Percentiles rank a stretch among this genome's conserved stretches.
phyloP scores from a whole-genome alignment of 352 stramenopile species.

The Globisporangium camurandrum region DNA sequence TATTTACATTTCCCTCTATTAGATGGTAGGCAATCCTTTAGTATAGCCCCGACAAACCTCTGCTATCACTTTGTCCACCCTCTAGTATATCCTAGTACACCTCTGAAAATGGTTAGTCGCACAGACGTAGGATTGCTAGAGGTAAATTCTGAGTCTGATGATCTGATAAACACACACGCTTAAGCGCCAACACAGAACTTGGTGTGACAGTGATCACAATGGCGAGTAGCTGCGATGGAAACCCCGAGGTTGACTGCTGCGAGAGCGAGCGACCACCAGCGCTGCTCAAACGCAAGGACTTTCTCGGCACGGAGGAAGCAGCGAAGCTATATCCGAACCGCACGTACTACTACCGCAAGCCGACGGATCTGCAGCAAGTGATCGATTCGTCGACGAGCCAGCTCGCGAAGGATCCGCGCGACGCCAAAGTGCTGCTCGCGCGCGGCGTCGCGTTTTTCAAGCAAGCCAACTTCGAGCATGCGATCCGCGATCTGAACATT shows the following conservation, averaged over 20 bases:
- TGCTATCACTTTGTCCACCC: no score
- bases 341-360: constrained; percentile 75
- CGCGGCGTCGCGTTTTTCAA: constrained; percentile 77
- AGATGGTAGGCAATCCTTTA: no score
- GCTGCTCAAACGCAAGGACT: constrained; percentile 75
- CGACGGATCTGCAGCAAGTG: constrained; percentile 61
- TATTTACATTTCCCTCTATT: no score
- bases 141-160: no score
- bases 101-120: background rate
- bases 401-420: constrained; percentile 45
- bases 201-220: constrained; percentile 11
- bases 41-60: no score
- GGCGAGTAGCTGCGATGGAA: constrained; percentile 13
- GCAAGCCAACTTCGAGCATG: constrained; percentile 43
- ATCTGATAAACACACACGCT: no score
- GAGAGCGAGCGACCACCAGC: constrained; percentile 22
- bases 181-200: no score
- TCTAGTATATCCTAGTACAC: no score
- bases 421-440: constrained; percentile 62
- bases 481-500: constrained; percentile 47
- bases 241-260: constrained; percentile 22
- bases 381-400: constrained; percentile 68
- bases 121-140: background rate
- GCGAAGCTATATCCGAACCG: constrained; percentile 58
- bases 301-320: constrained; percentile 52